Base-by-base conservation (phyloP, 2,329 filamentous ascomycete species). In the Tolypocladium capitatum region DNA sequence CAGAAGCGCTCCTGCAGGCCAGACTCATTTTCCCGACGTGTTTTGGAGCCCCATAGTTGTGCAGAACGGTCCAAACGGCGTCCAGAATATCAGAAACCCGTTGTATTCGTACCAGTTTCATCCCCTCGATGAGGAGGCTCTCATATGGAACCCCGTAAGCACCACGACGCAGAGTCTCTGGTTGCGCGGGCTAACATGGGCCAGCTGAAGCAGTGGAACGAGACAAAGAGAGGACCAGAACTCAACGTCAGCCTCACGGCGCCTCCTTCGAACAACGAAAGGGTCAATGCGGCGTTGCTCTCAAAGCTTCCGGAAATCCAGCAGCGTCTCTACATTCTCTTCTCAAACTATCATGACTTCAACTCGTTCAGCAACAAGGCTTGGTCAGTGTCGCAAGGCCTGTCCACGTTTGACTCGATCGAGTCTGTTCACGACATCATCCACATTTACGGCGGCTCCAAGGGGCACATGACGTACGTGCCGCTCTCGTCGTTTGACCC, bases 401-500 rank as follows among this genome's bases (percentile, higher is more conserved):
- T 72, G 34, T 65, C 63, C 5, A 69, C 69, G 13, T 74, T 74
- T 45, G 83, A 86, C 59, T 86, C 81, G 11, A 63, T 84, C 32
- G 81, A 84, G 60, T 73, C 75, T 1, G 63, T 84, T 4, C 81
- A 84, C 54, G 80, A 84, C 57, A 71, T 73, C 11, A 70, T 84
- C 35, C 81, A 84, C 53, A 73, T 73, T 31, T 69, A 75, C 44
- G 70, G 74, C 4, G 84, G 76, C 31, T 70, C 65, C 49, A 72
- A 73, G 33, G 83, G 84, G 2, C 83, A 87, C 56, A 84, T 85
- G 77, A 78, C 75, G 38, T 84, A 78, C 61, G 78, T 81, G 31
- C 78, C 80, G 18, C 83, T 84, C 55, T 84, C 86, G 2, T 77
- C 83, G 0, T 94, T 87, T 59, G 87, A 94, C 58, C 86, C 86